Evolutionary conservation across 106 monocot species (phyloP).

Genomic region (Xerophyta viscosa): DNA sequence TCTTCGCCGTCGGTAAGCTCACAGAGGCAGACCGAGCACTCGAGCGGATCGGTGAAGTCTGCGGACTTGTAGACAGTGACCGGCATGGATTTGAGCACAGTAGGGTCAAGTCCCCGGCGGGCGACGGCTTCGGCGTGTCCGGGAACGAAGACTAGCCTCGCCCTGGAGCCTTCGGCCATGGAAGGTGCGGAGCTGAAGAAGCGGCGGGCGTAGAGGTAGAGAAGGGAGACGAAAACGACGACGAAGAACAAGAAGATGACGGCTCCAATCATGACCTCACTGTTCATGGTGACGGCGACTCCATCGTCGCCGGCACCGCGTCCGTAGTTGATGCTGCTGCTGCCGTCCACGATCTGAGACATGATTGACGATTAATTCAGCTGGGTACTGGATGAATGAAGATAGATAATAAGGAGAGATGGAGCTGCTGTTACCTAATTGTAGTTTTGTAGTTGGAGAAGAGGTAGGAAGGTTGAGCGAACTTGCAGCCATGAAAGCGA

Average conservation of each 20-base stretch:
- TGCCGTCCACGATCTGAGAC: not conserved
- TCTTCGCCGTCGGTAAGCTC: constrained; percentile 28
- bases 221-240: constrained; percentile 13
- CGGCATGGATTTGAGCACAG: constrained; percentile 13
- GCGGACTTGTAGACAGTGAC: not conserved
- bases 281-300: constrained; percentile 7
- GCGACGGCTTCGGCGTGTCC: not conserved
- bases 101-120: constrained; percentile 2
- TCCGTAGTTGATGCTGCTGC: not conserved
- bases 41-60: constrained; percentile 10
- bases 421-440: too few species aligned
- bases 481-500: too few species aligned
- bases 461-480: too few species aligned
- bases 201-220: constrained; percentile 27
- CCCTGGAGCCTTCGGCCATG: not conserved
- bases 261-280: constrained; percentile 21
- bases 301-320: not conserved
- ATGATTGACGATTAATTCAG: too few species aligned
- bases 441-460: too few species aligned
- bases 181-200: not conserved
- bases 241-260: constrained; percentile 24
- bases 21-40: constrained; percentile 34
- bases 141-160: not conserved
- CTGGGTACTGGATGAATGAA: too few species aligned
- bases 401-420: too few species aligned